Conservation (phyloP, 805 yeast genomes). For the Candida hungchunana region DNA sequence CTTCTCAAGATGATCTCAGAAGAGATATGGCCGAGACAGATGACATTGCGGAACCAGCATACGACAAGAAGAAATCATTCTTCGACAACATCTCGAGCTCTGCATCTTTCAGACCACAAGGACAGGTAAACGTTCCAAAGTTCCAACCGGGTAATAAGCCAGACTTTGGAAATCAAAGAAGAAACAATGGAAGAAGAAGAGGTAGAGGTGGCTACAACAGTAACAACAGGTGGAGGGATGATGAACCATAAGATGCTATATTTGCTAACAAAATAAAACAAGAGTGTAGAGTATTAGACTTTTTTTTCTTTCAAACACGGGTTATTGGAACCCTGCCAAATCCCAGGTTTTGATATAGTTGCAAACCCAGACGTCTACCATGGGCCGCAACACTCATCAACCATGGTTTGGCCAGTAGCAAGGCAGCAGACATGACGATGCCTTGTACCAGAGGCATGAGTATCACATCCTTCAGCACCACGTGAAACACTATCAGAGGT, state of each 20-base stretch:
- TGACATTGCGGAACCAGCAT: constrained; percentile 33
- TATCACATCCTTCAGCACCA: constrained; percentile 46
- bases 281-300: no score
- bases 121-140: constrained; percentile 12
- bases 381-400: constrained; percentile 19
- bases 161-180: constrained; percentile 6
- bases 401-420: constrained; percentile 38
- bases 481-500: constrained; percentile 40
- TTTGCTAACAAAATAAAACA: background rate
- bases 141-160: constrained; percentile 13
- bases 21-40: constrained; percentile 8
- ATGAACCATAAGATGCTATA: background rate
- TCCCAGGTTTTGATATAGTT: constrained; percentile 13
- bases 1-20: constrained; percentile 35
- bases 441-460: constrained; percentile 54
- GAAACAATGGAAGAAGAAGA: constrained; percentile 4
- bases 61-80: constrained; percentile 80
- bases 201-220: constrained; percentile 13
- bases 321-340: constrained; percentile 1
- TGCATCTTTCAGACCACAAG: constrained; percentile 40
- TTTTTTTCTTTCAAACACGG: no score
- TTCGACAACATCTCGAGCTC: constrained; percentile 83
- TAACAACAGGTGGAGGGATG: constrained; percentile 1
- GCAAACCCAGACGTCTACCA: constrained; percentile 27
- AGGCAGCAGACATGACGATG: constrained; percentile 38